Conservation (phyloP, 352 stramenopile genomes). For the Thraustochytrium sp. region DNA sequence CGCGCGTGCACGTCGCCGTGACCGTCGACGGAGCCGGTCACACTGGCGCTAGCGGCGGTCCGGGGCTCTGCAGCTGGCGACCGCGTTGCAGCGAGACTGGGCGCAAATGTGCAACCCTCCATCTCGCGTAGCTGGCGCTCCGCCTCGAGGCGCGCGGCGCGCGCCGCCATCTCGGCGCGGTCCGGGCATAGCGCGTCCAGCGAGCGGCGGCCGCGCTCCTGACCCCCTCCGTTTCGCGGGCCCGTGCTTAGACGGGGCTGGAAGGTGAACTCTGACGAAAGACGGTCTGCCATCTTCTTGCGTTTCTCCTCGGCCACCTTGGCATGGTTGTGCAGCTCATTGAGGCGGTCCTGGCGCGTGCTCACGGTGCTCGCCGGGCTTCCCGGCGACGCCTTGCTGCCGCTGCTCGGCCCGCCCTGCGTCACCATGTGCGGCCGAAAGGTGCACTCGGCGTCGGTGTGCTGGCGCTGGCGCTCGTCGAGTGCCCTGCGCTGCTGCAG, state of each 20-base stretch:
- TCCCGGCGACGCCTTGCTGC: not conserved
- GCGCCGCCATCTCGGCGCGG: not conserved
- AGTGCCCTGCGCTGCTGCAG: not conserved
- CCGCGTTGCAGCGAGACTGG: too few species aligned
- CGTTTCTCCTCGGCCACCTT: slow-evolving; percentile 15
- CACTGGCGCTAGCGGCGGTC: not conserved
- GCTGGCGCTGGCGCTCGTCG: not conserved
- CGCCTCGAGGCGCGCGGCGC: not conserved
- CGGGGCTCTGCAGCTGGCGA: too few species aligned
- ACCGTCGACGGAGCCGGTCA: not conserved
- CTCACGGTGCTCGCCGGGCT: too few species aligned
- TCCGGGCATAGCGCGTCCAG: not conserved
- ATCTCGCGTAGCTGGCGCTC: not conserved
- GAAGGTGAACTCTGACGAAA: not conserved
- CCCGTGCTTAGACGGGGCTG: not conserved
- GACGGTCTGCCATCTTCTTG: not conserved
- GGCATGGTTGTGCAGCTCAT: slow-evolving; percentile 29
- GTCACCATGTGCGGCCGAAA: not conserved
- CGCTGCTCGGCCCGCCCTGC: not conserved
- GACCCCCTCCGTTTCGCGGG: not conserved
- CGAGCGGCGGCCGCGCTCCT: not conserved
- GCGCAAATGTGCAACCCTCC: slow-evolving; percentile 14
- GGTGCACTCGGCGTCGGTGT: slow-evolving; percentile 1
- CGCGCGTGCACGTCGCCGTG: not conserved
- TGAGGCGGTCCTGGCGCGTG: not conserved